Evolutionary conservation across 768 basidiomycete species (phyloP).

Genomic region (Wakefieldia striispora): DNA sequence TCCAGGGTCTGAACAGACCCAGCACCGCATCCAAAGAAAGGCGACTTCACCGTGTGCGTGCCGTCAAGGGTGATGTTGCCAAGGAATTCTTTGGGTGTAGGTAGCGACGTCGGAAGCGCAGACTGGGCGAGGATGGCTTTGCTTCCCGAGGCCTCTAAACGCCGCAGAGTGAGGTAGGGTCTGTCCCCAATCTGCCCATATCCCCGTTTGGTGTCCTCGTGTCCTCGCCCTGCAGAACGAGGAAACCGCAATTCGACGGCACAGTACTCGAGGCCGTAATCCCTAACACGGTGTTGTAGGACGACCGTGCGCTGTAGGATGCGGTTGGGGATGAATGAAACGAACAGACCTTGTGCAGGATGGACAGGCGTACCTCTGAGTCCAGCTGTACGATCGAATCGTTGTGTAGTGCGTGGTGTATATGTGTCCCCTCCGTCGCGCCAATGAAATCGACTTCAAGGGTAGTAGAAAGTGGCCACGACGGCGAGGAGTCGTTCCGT

Average conservation of each 20-base stretch:
- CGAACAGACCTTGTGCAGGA: background rate
- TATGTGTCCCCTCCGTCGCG: slow-evolving; percentile 4
- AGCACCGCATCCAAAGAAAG: slow-evolving; percentile 11
- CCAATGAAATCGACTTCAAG: slow-evolving; percentile 23
- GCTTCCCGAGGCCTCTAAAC: slow-evolving; percentile 8
- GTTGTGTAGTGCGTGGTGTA: slow-evolving; percentile 15
- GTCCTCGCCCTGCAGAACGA: background rate
- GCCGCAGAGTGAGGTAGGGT: slow-evolving; percentile 19
- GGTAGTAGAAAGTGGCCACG: slow-evolving; percentile 23
- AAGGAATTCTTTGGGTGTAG: slow-evolving; percentile 10
- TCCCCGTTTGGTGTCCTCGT: slow-evolving; percentile 9
- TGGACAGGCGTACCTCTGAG: slow-evolving; percentile 6
- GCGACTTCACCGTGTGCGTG: slow-evolving; percentile 3
- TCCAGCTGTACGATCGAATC: slow-evolving; percentile 23
- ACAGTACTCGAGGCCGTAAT: slow-evolving; percentile 24
- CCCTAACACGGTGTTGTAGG: slow-evolving; percentile 24
- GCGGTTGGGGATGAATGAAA: background rate
- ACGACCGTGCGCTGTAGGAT: slow-evolving; percentile 14
- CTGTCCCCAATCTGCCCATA: slow-evolving; percentile 15
- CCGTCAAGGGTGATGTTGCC: slow-evolving; percentile 19
- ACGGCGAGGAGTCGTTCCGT: slow-evolving; percentile 28
- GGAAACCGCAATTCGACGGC: slow-evolving; percentile 11
- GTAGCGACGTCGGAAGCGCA: slow-evolving; percentile 10
- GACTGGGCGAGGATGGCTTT: slow-evolving; percentile 7
- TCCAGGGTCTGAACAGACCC: slow-evolving; percentile 22